Percentiles rank a stretch among this genome's conserved stretches.
phyloP scores from a whole-genome alignment of 2,329 filamentous ascomycete genomes.

The Dothideomycetes sp. region DNA sequence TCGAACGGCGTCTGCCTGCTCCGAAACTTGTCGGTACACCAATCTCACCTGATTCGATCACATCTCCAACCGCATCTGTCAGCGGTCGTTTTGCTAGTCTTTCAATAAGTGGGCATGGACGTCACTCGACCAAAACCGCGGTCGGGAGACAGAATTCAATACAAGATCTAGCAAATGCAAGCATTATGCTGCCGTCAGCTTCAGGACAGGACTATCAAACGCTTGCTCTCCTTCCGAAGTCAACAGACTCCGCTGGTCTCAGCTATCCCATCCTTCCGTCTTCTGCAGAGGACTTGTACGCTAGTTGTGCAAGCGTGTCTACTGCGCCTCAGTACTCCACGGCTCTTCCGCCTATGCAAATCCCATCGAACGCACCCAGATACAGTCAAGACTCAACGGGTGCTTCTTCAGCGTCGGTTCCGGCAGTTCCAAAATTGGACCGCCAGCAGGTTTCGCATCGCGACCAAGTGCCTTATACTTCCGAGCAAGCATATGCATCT shows the following conservation, averaged over 20 bases:
- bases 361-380: not conserved
- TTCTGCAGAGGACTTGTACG: not conserved
- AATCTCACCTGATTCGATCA: constrained; percentile 4
- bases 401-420: not conserved
- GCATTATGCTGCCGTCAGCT: constrained; percentile 7
- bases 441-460: too few species aligned
- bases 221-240: constrained; percentile 1
- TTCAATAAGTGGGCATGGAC: not conserved
- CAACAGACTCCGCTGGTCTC: too few species aligned
- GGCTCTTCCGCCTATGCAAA: not conserved
- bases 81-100: not conserved
- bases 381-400: not conserved
- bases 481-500: too few species aligned
- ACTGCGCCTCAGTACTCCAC: not conserved
- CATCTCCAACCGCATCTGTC: constrained; percentile 1
- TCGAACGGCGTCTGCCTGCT: constrained; percentile 20
- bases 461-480: too few species aligned
- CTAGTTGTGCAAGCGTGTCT: not conserved
- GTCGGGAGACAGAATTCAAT: constrained; percentile 4
- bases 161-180: constrained; percentile 6
- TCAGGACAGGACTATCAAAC: not conserved
- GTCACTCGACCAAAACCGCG: not conserved
- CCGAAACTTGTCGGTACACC: constrained; percentile 11
- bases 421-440: not conserved
- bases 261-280: constrained; percentile 1